These are phyloP conservation scores for Selenicereus undatus DNA, from an alignment of 148 eudicot genomes.

Conservation along the genomic window DNA sequence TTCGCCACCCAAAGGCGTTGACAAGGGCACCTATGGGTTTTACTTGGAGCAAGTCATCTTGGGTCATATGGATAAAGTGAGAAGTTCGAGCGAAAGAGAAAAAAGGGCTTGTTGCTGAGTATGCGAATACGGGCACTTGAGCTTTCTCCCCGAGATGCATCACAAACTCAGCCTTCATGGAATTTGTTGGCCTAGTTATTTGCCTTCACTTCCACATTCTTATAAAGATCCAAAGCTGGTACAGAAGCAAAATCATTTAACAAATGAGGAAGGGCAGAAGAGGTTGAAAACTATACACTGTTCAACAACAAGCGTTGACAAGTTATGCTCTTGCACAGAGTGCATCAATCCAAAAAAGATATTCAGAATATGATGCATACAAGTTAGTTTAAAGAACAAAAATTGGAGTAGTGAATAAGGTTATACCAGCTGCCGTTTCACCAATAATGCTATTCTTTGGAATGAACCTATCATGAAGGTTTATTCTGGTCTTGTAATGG, in stretches of 20 bases:
- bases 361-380: no score
- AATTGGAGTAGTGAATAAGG: background rate
- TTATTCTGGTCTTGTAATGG: conserved; percentile 32
- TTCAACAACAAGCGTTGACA: no score
- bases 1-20: background rate
- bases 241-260: background rate
- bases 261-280: background rate
- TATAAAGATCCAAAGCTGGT: conserved; percentile 25
- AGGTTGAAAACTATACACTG: background rate
- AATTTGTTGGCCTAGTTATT: background rate
- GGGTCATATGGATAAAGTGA: background rate
- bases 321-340: no score
- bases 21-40: background rate
- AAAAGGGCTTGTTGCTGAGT: background rate
- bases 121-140: background rate
- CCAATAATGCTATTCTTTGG: conserved; percentile 22
- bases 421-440: conserved; percentile 37
- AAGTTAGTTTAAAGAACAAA: background rate
- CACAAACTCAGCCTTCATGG: background rate
- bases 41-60: background rate
- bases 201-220: background rate
- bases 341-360: no score
- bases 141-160: background rate
- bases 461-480: conserved; percentile 20
- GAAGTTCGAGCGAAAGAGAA: background rate